A percentile compares a stretch with the other conserved stretches of the same genome.
These are phyloP conservation scores for Carex arenaria DNA, from an alignment of 202 grass and related monocot species.

Conservation along the genomic window DNA sequence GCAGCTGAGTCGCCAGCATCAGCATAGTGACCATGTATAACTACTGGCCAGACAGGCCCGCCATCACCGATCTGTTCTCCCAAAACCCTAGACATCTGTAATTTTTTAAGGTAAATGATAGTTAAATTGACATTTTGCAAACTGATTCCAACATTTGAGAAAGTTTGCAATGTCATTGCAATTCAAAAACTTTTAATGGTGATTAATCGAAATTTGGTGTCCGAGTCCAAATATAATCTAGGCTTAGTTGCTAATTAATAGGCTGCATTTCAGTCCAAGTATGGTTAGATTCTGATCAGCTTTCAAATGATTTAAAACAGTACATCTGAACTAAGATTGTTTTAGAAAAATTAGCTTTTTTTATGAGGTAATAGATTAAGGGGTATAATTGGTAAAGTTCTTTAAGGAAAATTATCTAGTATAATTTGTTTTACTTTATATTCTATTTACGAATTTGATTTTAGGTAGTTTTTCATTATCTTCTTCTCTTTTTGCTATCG, in stretches of 20 bases:
- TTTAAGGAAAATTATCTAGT: background rate
- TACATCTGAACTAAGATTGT: background rate
- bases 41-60: conserved; percentile 77
- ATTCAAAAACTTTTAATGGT: background rate
- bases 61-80: conserved; percentile 70
- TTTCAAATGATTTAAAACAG: background rate
- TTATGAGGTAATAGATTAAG: background rate
- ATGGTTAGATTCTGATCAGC: background rate
- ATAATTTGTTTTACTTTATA: background rate
- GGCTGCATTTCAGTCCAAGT: background rate
- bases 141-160: background rate
- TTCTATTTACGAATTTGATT: background rate
- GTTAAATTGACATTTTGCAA: background rate
- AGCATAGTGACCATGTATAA: conserved; percentile 92
- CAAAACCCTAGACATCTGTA: conserved; percentile 72
- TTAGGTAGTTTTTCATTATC: background rate
- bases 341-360: background rate
- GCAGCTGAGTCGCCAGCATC: conserved; percentile 78
- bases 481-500: background rate
- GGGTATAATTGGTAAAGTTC: background rate
- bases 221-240: background rate
- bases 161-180: background rate
- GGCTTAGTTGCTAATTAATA: background rate
- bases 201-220: background rate
- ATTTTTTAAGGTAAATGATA: background rate